Evolutionary conservation across 257 asterid species (phyloP).

Genomic region (Mentha longifolia): DNA sequence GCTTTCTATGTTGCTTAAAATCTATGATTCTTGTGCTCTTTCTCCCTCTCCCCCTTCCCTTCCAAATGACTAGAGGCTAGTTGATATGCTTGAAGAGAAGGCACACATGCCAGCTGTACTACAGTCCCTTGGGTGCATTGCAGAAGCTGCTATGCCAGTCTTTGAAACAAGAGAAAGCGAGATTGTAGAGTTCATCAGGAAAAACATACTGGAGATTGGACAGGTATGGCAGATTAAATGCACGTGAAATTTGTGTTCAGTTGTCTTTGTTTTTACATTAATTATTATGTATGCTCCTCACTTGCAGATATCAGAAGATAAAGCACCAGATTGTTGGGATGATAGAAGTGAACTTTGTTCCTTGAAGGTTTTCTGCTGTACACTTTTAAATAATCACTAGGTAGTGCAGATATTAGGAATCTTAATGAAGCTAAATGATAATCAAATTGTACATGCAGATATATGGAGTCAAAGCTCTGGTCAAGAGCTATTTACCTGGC

Average conservation of each 20-base stretch:
- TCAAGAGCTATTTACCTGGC: constrained; percentile 94
- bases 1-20: constrained; percentile 22
- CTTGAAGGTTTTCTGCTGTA: constrained; percentile 63
- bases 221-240: constrained; percentile 58
- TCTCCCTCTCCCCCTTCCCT: not conserved
- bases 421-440: constrained; percentile 20
- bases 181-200: constrained; percentile 79
- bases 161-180: constrained; percentile 95
- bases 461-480: constrained; percentile 90
- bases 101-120: constrained; percentile 92
- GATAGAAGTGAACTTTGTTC: constrained; percentile 90
- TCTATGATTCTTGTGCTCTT: constrained; percentile 23
- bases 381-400: constrained; percentile 22
- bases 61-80: constrained; percentile 72
- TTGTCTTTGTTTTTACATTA: constrained; percentile 27
- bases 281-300: constrained; percentile 35
- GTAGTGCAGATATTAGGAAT: constrained; percentile 24
- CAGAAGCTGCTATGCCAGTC: constrained; percentile 97
- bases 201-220: constrained; percentile 70
- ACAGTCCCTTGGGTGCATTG: constrained; percentile 98
- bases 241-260: constrained; percentile 20
- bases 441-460: constrained; percentile 55
- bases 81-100: constrained; percentile 93
- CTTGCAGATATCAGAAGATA: constrained; percentile 65
- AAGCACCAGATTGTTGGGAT: constrained; percentile 75